Percentiles rank a stretch among this genome's conserved stretches.
Conservation (phyloP, 2,329 filamentous ascomycete species). For the Cladophialophora yegresii region DNA sequence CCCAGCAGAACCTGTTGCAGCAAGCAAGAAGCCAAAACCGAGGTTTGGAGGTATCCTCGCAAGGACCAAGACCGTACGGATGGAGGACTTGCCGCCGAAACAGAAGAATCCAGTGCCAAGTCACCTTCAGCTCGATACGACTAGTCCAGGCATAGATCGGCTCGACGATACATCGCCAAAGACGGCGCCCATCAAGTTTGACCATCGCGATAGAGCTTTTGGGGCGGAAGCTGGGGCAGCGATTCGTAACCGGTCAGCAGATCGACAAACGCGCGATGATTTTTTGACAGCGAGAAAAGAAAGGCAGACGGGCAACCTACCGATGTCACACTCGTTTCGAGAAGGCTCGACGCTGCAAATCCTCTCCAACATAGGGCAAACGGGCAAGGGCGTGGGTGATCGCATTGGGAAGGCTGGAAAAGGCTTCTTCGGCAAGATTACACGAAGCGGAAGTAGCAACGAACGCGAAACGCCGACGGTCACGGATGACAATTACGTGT, state of each 20-base stretch:
- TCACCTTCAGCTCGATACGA: slow-evolving; percentile 32
- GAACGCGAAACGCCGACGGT: slow-evolving; percentile 60
- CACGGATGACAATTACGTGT: slow-evolving; percentile 79
- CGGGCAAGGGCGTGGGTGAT: slow-evolving; percentile 72
- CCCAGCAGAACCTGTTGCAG: slow-evolving; percentile 17
- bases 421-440: slow-evolving; percentile 77
- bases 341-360: slow-evolving; percentile 65
- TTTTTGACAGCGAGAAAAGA: slow-evolving; percentile 22
- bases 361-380: slow-evolving; percentile 71
- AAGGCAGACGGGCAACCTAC: slow-evolving; percentile 24
- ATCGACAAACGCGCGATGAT: slow-evolving; percentile 54
- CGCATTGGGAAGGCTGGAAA: slow-evolving; percentile 72
- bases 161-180: slow-evolving; percentile 44
- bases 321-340: slow-evolving; percentile 54
- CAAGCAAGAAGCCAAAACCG: slow-evolving; percentile 48
- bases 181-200: slow-evolving; percentile 58
- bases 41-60: slow-evolving; percentile 50
- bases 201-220: slow-evolving; percentile 66
- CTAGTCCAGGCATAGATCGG: slow-evolving; percentile 38
- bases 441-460: slow-evolving; percentile 68
- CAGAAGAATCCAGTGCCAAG: slow-evolving; percentile 22
- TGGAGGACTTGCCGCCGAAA: slow-evolving; percentile 42
- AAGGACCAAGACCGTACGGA: slow-evolving; percentile 49
- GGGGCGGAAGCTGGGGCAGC: slow-evolving; percentile 67
- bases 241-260: slow-evolving; percentile 70